Evolutionary conservation across 805 yeast species (phyloP), one percentile per base, ranked within the genome.

Genomic region (Cyberlindnera petersonii): DNA sequence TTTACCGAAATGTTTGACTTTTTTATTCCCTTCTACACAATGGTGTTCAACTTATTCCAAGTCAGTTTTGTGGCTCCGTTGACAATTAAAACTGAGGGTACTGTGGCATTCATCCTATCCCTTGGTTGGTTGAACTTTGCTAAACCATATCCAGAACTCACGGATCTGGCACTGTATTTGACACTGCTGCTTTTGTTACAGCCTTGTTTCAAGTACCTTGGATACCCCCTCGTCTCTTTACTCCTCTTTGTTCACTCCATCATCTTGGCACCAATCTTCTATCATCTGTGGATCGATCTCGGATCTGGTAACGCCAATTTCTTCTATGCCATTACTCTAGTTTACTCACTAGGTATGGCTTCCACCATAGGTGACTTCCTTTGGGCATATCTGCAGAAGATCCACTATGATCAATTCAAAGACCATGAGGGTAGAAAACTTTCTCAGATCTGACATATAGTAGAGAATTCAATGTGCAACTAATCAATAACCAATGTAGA

Each of bases 301-400:
- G 96, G 96, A 11, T 86, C 93, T 23, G 99, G 98, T 20, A 93
- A 93, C 64, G 81, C 96, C 37, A 93, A 93, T 62, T 93, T 93
- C 67, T 93, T 88, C 66, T 93, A 91, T 65, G 96, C 98, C 26
- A 84, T 93, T 52, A 86, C 93, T 4, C 70, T 93, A 42, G 85
- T 82, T 3, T 82, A 87, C 60, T 80, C 85, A 0, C 65, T 79
- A 8, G 85, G 88, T 4, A 71, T 87, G 48, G 77, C 79, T 0
- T 60, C 85, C 22, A 67, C 86, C 3, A 53, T 88, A 14, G 71
- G 82, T 30, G 98, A 93, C 53, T 74, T 86, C 48, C 64, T 82
- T 10, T 88, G 98, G 96, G 86, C 86, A 2, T 53, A 43, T 23
- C 24, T 52, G 9, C 49, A 48, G 20, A 43, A 42, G 31, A 44